phyloP scores from a whole-genome alignment of 306 rosid genomes.

The Crataegus laevigata region DNA sequence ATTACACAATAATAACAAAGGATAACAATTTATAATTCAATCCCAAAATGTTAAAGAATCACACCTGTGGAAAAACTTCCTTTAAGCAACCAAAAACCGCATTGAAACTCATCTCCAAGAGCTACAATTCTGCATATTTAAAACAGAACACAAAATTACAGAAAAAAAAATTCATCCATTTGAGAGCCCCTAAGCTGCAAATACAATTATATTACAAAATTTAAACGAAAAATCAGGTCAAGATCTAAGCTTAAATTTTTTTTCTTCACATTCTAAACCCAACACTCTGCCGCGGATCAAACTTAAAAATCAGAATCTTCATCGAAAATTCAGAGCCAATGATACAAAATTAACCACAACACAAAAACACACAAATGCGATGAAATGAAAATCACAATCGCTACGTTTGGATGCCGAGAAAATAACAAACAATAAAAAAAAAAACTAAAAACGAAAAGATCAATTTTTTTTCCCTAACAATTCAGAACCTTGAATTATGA shows the following conservation, averaged over 20 bases:
- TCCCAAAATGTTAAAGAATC: background rate
- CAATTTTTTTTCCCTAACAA: background rate
- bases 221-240: background rate
- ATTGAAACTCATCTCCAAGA: slow-evolving; percentile 52
- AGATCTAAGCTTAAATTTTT: background rate
- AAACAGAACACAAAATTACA: background rate
- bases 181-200: background rate
- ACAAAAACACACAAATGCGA: background rate
- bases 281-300: background rate
- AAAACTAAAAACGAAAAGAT: background rate
- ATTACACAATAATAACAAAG: background rate
- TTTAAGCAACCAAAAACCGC: slow-evolving; percentile 47
- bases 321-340: background rate
- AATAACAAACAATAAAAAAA: background rate
- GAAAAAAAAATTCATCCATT: background rate
- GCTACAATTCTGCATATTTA: slow-evolving; percentile 23
- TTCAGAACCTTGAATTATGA: background rate
- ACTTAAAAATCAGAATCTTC: too few relatives aligned
- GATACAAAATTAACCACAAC: background rate
- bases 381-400: background rate
- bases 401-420: background rate
- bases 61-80: slow-evolving; percentile 75
- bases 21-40: background rate
- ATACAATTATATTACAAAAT: background rate
- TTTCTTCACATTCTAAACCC: background rate